Evolutionary conservation across 148 eudicot genomes (phyloP), one percentile per base, ranked within the genome.

Genomic region (Limonium bicolor): DNA sequence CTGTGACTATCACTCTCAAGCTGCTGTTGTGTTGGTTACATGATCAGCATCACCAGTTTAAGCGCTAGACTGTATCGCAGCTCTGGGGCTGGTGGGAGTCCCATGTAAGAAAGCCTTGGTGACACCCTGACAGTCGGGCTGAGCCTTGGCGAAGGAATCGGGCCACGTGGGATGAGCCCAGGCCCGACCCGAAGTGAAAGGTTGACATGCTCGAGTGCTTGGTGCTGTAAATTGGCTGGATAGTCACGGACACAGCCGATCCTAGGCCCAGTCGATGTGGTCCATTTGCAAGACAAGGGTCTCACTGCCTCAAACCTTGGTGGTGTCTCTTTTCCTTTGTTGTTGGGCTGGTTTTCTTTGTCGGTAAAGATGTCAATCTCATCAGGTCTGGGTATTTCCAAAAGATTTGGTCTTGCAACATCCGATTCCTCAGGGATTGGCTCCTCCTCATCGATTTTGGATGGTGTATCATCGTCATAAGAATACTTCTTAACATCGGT

Each of bases 171-270:
- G 1, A 53, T 47, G 10, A n/a, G 31, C 20, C 54, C 67, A 29
- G 53, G 36, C 27, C 40, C 53, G 35, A 49, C 18, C 12, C 95
- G 82, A 29, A 90, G 95, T 14, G 95, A 84, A 7, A 84, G 69
- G 69, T 80, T 80, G 39, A 84, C 95, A 16, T 84, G 95, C 53
- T 84, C 95, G n/a, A 84, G 95, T 20, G 90, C 95, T 8, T 71
- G 90, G 39, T 56, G 73, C 42, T 80, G 95, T 15, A 84, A 59
- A 52, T 84, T 85, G 23, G 73, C 43, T 7, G 95, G 95, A 57
- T 84, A 84, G 58, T 84, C 95, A 41, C 90, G 52, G 15, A 84
- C 95, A 57, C 95, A 84, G 0, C 95, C 81, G 21, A 84, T 84
- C 18, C 95, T 66, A 5, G 95, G 85, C 1, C 95, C 90, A 7